These are phyloP conservation scores for Colletotrichum cuscutae DNA, from an alignment of 2,329 filamentous ascomycete genomes.

Conservation along the genomic window DNA sequence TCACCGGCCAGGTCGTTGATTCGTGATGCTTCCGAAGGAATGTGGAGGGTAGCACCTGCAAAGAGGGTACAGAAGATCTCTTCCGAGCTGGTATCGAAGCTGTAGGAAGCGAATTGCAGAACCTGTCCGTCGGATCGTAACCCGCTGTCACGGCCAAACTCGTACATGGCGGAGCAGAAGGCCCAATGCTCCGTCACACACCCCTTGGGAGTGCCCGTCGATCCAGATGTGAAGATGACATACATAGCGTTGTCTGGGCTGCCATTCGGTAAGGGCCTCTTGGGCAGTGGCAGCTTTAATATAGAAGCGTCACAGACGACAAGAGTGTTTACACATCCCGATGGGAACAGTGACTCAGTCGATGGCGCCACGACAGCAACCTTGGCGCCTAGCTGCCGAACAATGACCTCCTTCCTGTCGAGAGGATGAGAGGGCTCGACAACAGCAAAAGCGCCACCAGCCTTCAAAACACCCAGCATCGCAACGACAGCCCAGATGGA, in stretches of 20 bases:
- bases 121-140: background rate
- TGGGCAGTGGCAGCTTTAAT: background rate
- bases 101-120: conserved; percentile 60
- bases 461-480: background rate
- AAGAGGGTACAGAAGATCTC: conserved; percentile 63
- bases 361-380: background rate
- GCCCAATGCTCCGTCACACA: background rate
- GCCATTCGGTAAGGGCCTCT: background rate
- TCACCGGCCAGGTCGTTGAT: conserved; percentile 59
- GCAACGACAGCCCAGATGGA: background rate
- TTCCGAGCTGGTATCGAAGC: conserved; percentile 62
- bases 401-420: background rate
- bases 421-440: background rate
- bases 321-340: background rate
- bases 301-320: background rate
- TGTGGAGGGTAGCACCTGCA: conserved; percentile 67
- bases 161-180: background rate
- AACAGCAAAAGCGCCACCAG: background rate
- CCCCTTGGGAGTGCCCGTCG: background rate
- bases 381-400: background rate
- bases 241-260: background rate
- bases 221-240: background rate
- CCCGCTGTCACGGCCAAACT: conserved; percentile 22
- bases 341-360: background rate
- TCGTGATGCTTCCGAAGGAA: conserved; percentile 61